Base-by-base conservation (phyloP, 768 basidiomycete genomes). In the Tylopilus intermedius region DNA sequence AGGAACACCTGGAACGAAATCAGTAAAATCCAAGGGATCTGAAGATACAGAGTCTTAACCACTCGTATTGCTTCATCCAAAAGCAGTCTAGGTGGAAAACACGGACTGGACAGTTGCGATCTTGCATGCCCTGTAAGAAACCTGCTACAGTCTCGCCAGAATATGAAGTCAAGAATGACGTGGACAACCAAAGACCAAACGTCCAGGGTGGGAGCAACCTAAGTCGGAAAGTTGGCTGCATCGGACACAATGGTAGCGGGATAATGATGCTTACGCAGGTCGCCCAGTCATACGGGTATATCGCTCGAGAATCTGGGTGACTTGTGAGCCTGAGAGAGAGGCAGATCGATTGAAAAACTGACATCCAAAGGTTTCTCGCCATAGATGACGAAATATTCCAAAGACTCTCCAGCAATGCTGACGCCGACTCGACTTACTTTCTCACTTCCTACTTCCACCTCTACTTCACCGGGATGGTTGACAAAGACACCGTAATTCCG, bases 401-500 rank as follows among this genome's bases (percentile, higher is more conserved):
- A 64, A 43, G 72, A 74, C 53, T 77, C 81, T 21, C 79, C 84
- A 9, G 79, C 79, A 37, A 86, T 79, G 46, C 81, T 82, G 29
- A 82, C 72, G 2, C 84, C 86, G 4, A 84, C 82, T 42, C 84
- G 72, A 65, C 73, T 74, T 59, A 83, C 80, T 67, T 80, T 81
- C 67, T 85, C 83, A 57, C 81, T 80, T 11, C 80, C 79, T 4
- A 88, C 79, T 62, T 88, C 86, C 38, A 88, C 77, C 61, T 88
- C 85, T 24, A 89, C 84, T 60, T 88, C 86, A 9, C 84, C 87
- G 0, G 84, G 76, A 58, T 87, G 79, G 67, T 88, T 86, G 62
- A 90, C 80, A 63, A 88, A 89, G 13, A 88, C 77, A 32, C 86
- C 88, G 55, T 88, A 89, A 51, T 81, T 81, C 44, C 80, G 72